These are phyloP conservation scores for Suillus alpinus DNA, from an alignment of 768 basidiomycete genomes.

Conservation along the genomic window DNA sequence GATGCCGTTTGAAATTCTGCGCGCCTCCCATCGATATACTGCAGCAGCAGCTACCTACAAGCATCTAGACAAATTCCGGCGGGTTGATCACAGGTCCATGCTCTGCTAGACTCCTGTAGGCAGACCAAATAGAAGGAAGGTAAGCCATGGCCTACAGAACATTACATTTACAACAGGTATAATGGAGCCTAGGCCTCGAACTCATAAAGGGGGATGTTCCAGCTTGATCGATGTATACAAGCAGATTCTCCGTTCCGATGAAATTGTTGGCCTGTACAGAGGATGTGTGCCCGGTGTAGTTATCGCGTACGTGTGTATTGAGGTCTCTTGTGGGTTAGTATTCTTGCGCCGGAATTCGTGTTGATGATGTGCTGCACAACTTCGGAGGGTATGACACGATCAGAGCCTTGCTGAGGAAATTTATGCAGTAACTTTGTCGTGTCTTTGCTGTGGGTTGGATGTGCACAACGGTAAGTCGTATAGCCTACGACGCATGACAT, in stretches of 20 bases:
- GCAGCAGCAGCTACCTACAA: neutral
- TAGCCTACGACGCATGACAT: neutral
- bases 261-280: conserved; percentile 37
- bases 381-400: conserved; percentile 44
- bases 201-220: too few species aligned
- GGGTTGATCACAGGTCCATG: neutral
- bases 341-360: neutral
- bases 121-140: too few species aligned
- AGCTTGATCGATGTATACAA: too few species aligned
- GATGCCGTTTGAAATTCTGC: neutral
- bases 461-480: conserved; percentile 34
- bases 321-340: conserved; percentile 36
- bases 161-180: too few species aligned
- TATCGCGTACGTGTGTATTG: conserved; percentile 39
- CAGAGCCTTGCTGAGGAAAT: conserved; percentile 32
- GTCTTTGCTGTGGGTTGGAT: conserved; percentile 40
- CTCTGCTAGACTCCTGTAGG: too few species aligned
- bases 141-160: too few species aligned
- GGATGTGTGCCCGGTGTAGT: conserved; percentile 40
- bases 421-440: conserved; percentile 36
- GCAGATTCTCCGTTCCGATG: conserved; percentile 39
- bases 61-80: neutral
- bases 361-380: conserved; percentile 15
- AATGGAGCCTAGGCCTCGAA: too few species aligned
- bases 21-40: neutral